Conservation (phyloP, 2,329 filamentous ascomycete species). For the Colletotrichum sp. region DNA sequence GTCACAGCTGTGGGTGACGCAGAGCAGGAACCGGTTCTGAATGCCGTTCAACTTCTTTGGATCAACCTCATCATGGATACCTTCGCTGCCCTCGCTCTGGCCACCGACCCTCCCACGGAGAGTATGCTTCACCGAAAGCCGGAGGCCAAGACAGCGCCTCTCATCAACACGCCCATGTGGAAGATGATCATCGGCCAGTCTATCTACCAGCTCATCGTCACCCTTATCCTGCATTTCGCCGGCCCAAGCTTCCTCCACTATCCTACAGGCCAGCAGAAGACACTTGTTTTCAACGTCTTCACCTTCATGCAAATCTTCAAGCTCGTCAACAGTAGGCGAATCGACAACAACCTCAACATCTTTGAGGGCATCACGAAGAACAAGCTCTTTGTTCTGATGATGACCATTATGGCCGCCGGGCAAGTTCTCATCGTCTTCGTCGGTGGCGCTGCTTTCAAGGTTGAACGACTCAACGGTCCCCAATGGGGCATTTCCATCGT, state of each 20-base stretch:
- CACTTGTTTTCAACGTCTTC: slow-evolving; percentile 82
- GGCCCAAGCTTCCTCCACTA: slow-evolving; percentile 56
- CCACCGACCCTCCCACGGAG: slow-evolving; percentile 74
- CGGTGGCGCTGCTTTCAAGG: slow-evolving; percentile 67
- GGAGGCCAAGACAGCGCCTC: slow-evolving; percentile 72
- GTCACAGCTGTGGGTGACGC: slow-evolving; percentile 73
- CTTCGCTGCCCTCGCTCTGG: slow-evolving; percentile 78
- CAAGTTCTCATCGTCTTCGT: slow-evolving; percentile 77
- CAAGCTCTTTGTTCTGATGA: slow-evolving; percentile 73
- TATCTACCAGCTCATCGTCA: slow-evolving; percentile 75
- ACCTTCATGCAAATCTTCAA: slow-evolving; percentile 90
- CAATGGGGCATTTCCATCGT: slow-evolving; percentile 76
- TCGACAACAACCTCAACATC: slow-evolving; percentile 79
- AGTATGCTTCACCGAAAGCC: slow-evolving; percentile 76
- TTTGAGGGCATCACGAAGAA: slow-evolving; percentile 74
- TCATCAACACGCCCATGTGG: slow-evolving; percentile 82
- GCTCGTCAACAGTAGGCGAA: slow-evolving; percentile 74
- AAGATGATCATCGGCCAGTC: slow-evolving; percentile 89
- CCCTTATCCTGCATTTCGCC: slow-evolving; percentile 75
- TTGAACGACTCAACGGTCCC: slow-evolving; percentile 55
- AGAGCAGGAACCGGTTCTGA: slow-evolving; percentile 71
- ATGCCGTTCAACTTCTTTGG: slow-evolving; percentile 82
- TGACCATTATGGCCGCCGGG: slow-evolving; percentile 72
- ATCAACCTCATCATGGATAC: slow-evolving; percentile 89
- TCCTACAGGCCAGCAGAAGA: slow-evolving; percentile 49